Conservation (phyloP, 2,329 filamentous ascomycete genomes). For the Diaporthe capsici region DNA sequence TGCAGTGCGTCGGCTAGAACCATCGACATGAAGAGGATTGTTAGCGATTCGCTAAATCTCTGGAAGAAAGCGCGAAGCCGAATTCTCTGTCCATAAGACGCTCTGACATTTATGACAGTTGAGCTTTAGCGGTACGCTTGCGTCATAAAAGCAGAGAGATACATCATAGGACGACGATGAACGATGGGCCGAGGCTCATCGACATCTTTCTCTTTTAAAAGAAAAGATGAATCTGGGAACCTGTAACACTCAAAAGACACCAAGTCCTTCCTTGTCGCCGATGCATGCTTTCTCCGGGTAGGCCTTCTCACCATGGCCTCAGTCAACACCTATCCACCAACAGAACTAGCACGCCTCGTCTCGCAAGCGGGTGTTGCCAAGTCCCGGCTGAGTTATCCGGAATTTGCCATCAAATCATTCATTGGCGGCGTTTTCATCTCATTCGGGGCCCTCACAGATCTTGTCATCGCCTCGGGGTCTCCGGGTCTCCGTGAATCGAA, state of each 20-base stretch:
- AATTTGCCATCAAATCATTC: slow-evolving; percentile 4
- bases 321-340: slow-evolving; percentile 3
- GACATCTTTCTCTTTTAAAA: not conserved
- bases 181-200: not conserved
- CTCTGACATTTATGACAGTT: not conserved
- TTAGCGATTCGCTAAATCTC: too few relatives aligned
- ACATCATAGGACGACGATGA: slow-evolving; percentile 2
- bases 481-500: not conserved
- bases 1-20: not conserved
- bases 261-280: too few relatives aligned
- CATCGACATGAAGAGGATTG: not conserved
- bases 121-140: not conserved
- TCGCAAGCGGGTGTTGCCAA: not conserved
- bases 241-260: accelerated
- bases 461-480: not conserved
- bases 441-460: not conserved
- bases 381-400: not conserved
- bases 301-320: not conserved
- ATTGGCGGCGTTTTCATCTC: slow-evolving; percentile 5
- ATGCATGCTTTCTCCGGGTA: not conserved
- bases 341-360: slow-evolving; percentile 9
- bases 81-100: too few relatives aligned
- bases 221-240: not conserved
- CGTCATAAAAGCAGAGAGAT: not conserved
- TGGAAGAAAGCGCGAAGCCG: too few relatives aligned